Evolutionary conservation across 140 eudicot species (phyloP), one percentile per base, ranked within the genome.

Genomic region (Senecio squalidus): DNA sequence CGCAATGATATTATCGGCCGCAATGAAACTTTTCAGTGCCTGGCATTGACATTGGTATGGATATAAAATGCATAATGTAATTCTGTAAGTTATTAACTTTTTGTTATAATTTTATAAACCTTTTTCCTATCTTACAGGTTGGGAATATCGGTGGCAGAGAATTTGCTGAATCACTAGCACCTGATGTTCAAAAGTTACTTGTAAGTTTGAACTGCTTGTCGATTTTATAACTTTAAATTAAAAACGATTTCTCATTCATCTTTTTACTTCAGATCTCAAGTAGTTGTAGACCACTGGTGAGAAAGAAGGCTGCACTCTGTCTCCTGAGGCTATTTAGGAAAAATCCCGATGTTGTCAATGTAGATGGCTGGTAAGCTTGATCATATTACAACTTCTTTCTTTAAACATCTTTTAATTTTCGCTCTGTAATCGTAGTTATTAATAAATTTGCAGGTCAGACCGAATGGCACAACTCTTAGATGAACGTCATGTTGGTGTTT

Each of bases 101-200:
- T 23, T 13, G 18, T 6, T 38, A 46, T 24, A 49, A 49, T 14
- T 49, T 50, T 46, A 47, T 24, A 16, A 40, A 23, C 31, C 9
- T 31, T 46, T 27, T 52, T 20, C 36, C 28, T 43, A 20, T 43
- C 65, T 59, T 51, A 49, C 80, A 92, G 99, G 99, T 84, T 77
- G 99, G 99, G 29, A 92, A 92, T 69, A 87, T 88, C 50, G 99
- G 99, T 62, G 99, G 99, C 61, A 80, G 96, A 76, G 99, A 92
- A 54, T 92, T 92, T 57, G 96, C 99, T 52, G 96, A 92, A 71
- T 88, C 99, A 49, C 79, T 92, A 70, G 99, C 99, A 34, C 96
- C 96, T 69, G 99, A 92, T 82, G 99, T 88, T 45, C 96, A 92
- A 73, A 92, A 84, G 76, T 69, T 92, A 76, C 99, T 92, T 54